These are phyloP conservation scores for Ustilago loliicola DNA, from an alignment of 1,284 basidiomycete genomes.

Conservation along the genomic window DNA sequence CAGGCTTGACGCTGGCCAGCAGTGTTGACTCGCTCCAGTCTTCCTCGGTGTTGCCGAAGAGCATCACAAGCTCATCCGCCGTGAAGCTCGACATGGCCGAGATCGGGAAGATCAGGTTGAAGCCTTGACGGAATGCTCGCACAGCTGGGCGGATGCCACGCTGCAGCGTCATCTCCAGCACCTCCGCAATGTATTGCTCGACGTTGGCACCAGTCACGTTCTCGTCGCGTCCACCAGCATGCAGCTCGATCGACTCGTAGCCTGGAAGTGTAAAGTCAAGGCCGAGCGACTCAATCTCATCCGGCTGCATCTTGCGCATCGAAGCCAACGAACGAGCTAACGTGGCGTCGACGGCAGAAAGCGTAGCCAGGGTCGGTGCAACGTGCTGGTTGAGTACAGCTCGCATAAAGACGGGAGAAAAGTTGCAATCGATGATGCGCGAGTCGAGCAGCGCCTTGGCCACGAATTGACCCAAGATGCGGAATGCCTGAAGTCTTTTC, in stretches of 20 bases:
- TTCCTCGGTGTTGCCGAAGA: constrained; percentile 94
- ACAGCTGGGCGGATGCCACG: constrained; percentile 65
- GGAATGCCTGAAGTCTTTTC: constrained; percentile 79
- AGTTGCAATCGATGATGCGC: constrained; percentile 93
- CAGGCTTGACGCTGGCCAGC: constrained; percentile 90
- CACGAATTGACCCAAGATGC: constrained; percentile 94
- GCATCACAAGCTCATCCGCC: constrained; percentile 89
- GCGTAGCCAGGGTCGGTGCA: constrained; percentile 81
- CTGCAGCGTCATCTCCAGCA: constrained; percentile 69
- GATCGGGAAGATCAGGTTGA: constrained; percentile 87
- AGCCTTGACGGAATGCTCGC: constrained; percentile 71
- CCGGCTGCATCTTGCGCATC: constrained; percentile 77
- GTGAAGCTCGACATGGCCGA: constrained; percentile 90
- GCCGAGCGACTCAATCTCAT: constrained; percentile 82
- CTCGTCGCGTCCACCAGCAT: constrained; percentile 83
- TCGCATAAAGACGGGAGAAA: constrained; percentile 92
- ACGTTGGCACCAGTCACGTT: constrained; percentile 87
- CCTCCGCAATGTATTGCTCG: constrained; percentile 84
- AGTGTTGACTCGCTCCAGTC: constrained; percentile 77
- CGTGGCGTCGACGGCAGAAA: constrained; percentile 82
- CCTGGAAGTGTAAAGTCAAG: constrained; percentile 97
- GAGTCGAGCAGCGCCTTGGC: constrained; percentile 98
- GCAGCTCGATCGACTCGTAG: constrained; percentile 86
- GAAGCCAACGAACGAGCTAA: constrained; percentile 88
- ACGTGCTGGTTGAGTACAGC: constrained; percentile 87